Evolutionary conservation across 495 filamentous ascomycete species (phyloP).

Genomic region (Saxophila tyrrhenica): DNA sequence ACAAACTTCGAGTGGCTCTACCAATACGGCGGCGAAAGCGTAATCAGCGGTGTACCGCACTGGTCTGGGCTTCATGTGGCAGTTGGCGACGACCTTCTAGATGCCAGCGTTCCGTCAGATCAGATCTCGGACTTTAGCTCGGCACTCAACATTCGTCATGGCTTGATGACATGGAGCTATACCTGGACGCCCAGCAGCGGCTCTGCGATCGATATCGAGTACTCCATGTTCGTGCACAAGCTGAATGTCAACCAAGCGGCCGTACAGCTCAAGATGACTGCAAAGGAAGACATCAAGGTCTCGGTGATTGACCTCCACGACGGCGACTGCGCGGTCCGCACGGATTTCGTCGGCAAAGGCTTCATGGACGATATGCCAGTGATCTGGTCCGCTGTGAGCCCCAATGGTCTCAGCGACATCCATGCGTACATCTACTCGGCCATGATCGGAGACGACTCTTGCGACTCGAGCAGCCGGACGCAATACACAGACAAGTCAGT

Average conservation of each 20-base stretch:
- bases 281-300: conserved; percentile 37
- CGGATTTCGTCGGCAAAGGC: conserved; percentile 41
- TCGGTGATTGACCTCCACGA: conserved; percentile 49
- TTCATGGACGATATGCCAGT: conserved; percentile 36
- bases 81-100: conserved; percentile 43
- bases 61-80: conserved; percentile 53
- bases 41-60: conserved; percentile 64
- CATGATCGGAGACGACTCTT: conserved; percentile 27
- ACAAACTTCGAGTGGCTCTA: conserved; percentile 64
- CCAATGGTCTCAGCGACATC: conserved; percentile 43
- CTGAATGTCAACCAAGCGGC: conserved; percentile 50
- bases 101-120: conserved; percentile 48
- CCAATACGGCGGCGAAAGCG: conserved; percentile 60
- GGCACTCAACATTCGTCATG: conserved; percentile 50
- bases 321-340: conserved; percentile 47
- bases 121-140: conserved; percentile 53
- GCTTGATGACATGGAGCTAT: conserved; percentile 52
- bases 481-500: conserved; percentile 36
- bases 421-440: conserved; percentile 50
- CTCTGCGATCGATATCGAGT: conserved; percentile 43
- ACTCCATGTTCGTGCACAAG: conserved; percentile 51
- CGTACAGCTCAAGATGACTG: conserved; percentile 45
- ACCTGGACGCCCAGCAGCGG: conserved; percentile 48
- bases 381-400: conserved; percentile 48
- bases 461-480: conserved; percentile 38